Percentiles rank a stretch among this genome's conserved stretches.
Conservation (phyloP, 208 protist species). For the Naegleria lovaniensis region DNA sequence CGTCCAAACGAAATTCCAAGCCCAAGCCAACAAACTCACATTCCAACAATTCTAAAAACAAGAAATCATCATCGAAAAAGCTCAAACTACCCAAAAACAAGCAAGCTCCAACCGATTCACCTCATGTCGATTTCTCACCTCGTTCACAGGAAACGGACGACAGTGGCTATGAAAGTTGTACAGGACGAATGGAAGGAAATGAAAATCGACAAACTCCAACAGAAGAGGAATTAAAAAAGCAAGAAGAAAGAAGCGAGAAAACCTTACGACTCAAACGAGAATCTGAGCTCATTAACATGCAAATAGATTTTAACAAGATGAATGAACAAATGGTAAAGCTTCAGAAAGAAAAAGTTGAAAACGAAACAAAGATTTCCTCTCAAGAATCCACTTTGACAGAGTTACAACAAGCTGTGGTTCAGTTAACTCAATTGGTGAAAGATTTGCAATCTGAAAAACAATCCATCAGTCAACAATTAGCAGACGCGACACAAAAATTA, state of each 20-base stretch:
- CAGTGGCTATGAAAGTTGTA: neutral
- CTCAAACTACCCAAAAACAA: neutral
- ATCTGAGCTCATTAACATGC: neutral
- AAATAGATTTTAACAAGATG: neutral
- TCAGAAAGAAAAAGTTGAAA: neutral
- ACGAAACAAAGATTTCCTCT: neutral
- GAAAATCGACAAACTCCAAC: neutral
- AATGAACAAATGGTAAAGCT: neutral
- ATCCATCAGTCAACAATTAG: neutral
- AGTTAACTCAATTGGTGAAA: neutral
- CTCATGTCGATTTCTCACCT: neutral
- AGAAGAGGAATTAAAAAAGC: neutral
- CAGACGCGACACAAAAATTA: neutral
- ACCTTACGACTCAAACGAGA: neutral
- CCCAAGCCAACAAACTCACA: neutral
- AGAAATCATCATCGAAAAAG: neutral
- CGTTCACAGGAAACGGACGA: neutral
- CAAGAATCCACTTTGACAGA: neutral
- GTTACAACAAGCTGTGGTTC: neutral
- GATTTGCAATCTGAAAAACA: neutral
- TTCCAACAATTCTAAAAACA: neutral
- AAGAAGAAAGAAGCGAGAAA: neutral
- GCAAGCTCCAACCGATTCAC: neutral
- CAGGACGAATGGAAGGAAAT: neutral
- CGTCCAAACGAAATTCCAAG: neutral